Conservation (phyloP, 495 filamentous ascomycete species). For the Aspergillus panamensis region DNA sequence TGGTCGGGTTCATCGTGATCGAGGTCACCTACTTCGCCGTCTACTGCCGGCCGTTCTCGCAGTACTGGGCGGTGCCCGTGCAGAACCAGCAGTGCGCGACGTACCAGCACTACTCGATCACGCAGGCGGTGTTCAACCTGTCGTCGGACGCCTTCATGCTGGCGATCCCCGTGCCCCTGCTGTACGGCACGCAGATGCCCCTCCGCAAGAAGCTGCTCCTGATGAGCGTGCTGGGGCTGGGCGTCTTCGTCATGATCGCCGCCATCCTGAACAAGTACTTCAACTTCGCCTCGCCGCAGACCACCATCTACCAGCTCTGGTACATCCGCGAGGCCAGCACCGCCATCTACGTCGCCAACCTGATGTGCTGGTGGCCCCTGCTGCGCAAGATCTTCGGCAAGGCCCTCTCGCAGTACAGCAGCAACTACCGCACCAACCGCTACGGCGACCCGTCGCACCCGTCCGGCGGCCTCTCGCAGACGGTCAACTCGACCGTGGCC, state of each 20-base stretch:
- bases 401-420: conserved; percentile 35
- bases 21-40: conserved; percentile 60
- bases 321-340: conserved; percentile 64
- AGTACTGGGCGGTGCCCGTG: conserved; percentile 57
- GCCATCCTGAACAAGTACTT: conserved; percentile 67
- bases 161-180: conserved; percentile 56
- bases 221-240: conserved; percentile 47
- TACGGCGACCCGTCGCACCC: conserved; percentile 7
- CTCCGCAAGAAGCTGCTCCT: conserved; percentile 51
- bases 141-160: conserved; percentile 62
- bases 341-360: conserved; percentile 58
- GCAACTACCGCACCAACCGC: conserved; percentile 16
- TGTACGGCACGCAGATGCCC: conserved; percentile 52
- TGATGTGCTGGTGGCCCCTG: conserved; percentile 60
- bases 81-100: conserved; percentile 34
- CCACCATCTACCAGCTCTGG: conserved; percentile 53
- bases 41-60: conserved; percentile 59
- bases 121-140: conserved; percentile 64
- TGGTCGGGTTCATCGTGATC: conserved; percentile 55
- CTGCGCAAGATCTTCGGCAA: conserved; percentile 50
- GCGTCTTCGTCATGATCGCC: conserved; percentile 61
- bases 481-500: too few species aligned
- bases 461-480: too few species aligned
- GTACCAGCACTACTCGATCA: conserved; percentile 56
- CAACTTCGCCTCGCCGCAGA: conserved; percentile 55